Percentiles rank a stretch among this genome's conserved stretches.
These are phyloP conservation scores for Immersiella caudata DNA, from an alignment of 495 filamentous ascomycete species.

Conservation along the genomic window DNA sequence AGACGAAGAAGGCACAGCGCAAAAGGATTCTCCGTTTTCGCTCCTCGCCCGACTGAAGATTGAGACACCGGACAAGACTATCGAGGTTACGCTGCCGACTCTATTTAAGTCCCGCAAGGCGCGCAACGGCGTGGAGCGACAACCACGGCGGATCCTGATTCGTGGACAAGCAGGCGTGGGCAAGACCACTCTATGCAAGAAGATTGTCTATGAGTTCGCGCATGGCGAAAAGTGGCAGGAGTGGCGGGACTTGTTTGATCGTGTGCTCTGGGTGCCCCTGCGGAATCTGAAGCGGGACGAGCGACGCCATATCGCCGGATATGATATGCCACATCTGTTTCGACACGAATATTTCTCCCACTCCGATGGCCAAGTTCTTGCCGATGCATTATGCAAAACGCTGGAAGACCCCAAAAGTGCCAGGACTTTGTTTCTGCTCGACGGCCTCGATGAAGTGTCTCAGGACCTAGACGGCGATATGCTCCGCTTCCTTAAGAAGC, in stretches of 20 bases:
- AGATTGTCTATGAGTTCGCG: slow-evolving; percentile 41
- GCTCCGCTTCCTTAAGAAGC: slow-evolving; percentile 32
- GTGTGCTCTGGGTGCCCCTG: slow-evolving; percentile 45
- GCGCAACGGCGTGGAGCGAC: slow-evolving; percentile 21
- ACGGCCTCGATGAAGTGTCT: slow-evolving; percentile 50
- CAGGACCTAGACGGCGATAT: slow-evolving; percentile 16
- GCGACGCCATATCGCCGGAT: slow-evolving; percentile 13
- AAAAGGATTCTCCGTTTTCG: slow-evolving; percentile 34
- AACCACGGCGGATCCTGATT: slow-evolving; percentile 43
- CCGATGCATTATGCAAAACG: no score
- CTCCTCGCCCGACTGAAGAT: slow-evolving; percentile 33
- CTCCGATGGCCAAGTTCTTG: no score
- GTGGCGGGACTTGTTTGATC: slow-evolving; percentile 40
- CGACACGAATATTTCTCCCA: slow-evolving; percentile 38
- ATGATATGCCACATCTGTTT: slow-evolving; percentile 32
- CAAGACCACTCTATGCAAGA: slow-evolving; percentile 53
- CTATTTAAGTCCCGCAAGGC: slow-evolving; percentile 36
- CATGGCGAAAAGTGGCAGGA: slow-evolving; percentile 10
- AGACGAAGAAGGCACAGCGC: slow-evolving; percentile 14
- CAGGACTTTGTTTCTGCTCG: slow-evolving; percentile 42
- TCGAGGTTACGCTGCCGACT: slow-evolving; percentile 28
- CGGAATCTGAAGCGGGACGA: slow-evolving; percentile 35
- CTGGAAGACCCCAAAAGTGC: slow-evolving; percentile 19
- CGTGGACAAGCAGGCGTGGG: slow-evolving; percentile 47
- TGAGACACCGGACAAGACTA: slow-evolving; percentile 24